Percentiles rank a stretch among this genome's conserved stretches.
phyloP scores from a whole-genome alignment of 2,329 filamentous ascomycete species.

The Calonectria fujianensis region DNA sequence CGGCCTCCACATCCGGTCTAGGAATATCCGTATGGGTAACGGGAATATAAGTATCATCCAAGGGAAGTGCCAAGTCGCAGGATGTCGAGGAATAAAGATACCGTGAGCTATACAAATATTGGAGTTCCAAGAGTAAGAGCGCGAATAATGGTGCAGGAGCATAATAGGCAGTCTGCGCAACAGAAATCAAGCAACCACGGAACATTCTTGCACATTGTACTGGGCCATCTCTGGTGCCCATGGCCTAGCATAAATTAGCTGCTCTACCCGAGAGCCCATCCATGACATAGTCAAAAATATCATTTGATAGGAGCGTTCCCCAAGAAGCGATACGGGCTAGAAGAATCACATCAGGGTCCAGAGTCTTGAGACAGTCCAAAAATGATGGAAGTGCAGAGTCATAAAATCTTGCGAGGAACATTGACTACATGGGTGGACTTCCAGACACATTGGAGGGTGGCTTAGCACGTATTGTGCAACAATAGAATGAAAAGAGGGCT shows the following conservation, averaged over 20 bases:
- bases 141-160: neutral
- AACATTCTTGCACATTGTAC: neutral
- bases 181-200: neutral
- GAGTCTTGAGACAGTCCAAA: neutral
- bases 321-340: neutral
- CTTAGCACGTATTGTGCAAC: neutral
- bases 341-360: neutral
- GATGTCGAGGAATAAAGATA: neutral
- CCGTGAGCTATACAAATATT: neutral
- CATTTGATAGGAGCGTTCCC: neutral
- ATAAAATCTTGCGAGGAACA: neutral
- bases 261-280: neutral
- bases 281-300: neutral
- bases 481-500: neutral
- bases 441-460: neutral
- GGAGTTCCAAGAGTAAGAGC: neutral
- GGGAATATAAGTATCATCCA: neutral
- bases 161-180: neutral
- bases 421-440: neutral
- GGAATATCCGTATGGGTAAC: neutral
- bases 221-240: neutral
- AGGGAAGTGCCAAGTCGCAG: neutral
- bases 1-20: neutral
- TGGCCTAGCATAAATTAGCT: neutral
- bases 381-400: neutral